Evolutionary conservation across 1,284 basidiomycete genomes (phyloP).

Genomic region (Porodaedalea pini): DNA sequence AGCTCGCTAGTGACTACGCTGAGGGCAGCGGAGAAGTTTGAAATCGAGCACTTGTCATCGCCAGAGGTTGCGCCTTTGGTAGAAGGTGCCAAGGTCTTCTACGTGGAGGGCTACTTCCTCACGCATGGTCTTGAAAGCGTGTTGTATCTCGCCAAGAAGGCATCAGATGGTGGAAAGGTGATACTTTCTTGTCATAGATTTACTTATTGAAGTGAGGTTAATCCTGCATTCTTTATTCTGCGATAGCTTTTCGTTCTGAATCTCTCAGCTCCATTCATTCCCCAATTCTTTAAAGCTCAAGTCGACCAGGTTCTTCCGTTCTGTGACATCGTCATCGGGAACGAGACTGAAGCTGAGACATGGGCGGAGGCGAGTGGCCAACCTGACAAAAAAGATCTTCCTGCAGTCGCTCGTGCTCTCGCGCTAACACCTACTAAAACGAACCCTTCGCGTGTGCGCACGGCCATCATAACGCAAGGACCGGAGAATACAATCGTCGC

Average conservation of each 20-base stretch:
- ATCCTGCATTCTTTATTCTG: neutral
- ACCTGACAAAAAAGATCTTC: constrained; percentile 58
- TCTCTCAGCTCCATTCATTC: constrained; percentile 96
- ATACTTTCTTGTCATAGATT: neutral
- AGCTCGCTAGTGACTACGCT: constrained; percentile 91
- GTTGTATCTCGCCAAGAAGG: constrained; percentile 76
- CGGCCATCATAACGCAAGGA: constrained; percentile 93
- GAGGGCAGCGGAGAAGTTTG: constrained; percentile 88
- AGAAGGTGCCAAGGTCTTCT: constrained; percentile 82
- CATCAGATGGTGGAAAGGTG: constrained; percentile 78
- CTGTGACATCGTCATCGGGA: constrained; percentile 87
- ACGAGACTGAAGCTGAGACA: constrained; percentile 90
- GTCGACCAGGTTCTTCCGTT: constrained; percentile 78
- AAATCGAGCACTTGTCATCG: constrained; percentile 76
- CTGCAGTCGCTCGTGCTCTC: constrained; percentile 69
- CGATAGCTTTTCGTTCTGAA: constrained; percentile 82
- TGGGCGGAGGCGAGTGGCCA: constrained; percentile 72
- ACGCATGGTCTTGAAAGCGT: constrained; percentile 85
- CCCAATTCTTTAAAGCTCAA: constrained; percentile 88
- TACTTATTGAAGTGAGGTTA: no score
- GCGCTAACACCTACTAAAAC: constrained; percentile 66
- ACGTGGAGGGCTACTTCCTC: constrained; percentile 97
- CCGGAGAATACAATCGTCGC: constrained; percentile 80
- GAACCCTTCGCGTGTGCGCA: constrained; percentile 71
- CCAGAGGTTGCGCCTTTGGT: constrained; percentile 75